phyloP scores from a whole-genome alignment of 768 basidiomycete genomes.

The Mycena indigotica region DNA sequence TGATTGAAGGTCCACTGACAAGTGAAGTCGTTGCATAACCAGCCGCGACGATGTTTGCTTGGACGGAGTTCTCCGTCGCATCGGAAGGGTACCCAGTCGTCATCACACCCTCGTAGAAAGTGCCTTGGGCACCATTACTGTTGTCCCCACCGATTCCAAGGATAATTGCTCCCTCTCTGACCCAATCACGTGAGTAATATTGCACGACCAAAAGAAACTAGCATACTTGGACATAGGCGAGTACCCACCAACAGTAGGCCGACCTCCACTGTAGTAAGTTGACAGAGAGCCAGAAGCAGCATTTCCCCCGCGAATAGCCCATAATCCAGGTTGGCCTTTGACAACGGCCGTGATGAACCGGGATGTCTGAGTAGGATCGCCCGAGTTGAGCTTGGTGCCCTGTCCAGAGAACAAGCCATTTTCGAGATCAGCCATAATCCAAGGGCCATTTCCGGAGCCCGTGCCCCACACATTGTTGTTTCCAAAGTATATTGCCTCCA shows the following conservation, averaged over 20 bases:
- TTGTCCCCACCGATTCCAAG: slow-evolving; percentile 15
- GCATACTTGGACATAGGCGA: too few relatives aligned
- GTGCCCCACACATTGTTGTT: not conserved
- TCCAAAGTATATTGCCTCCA: slow-evolving; percentile 13
- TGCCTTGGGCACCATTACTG: slow-evolving; percentile 9
- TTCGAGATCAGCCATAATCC: too few relatives aligned
- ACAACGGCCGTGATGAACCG: slow-evolving; percentile 21
- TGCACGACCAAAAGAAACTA: too few relatives aligned
- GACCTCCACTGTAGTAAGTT: slow-evolving; percentile 14
- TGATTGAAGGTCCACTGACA: slow-evolving; percentile 1
- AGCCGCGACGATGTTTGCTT: slow-evolving; percentile 12
- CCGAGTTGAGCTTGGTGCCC: slow-evolving; percentile 4
- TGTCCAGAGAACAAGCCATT: slow-evolving; percentile 6
- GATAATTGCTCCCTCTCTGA: slow-evolving; percentile 23
- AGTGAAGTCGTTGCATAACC: slow-evolving; percentile 8
- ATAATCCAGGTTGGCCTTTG: slow-evolving; percentile 15
- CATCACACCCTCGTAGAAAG: slow-evolving; percentile 17
- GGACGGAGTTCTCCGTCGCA: slow-evolving; percentile 8
- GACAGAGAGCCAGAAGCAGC: not conserved
- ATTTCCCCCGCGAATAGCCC: slow-evolving; percentile 13
- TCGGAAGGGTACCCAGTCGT: slow-evolving; percentile 14
- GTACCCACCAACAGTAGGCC: too few relatives aligned
- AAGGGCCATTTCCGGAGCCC: not conserved
- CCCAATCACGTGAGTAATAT: too few relatives aligned
- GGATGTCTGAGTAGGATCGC: slow-evolving; percentile 10